Evolutionary conservation across 495 filamentous ascomycete species (phyloP).

Genomic region (Aspergillus bridgeri): DNA sequence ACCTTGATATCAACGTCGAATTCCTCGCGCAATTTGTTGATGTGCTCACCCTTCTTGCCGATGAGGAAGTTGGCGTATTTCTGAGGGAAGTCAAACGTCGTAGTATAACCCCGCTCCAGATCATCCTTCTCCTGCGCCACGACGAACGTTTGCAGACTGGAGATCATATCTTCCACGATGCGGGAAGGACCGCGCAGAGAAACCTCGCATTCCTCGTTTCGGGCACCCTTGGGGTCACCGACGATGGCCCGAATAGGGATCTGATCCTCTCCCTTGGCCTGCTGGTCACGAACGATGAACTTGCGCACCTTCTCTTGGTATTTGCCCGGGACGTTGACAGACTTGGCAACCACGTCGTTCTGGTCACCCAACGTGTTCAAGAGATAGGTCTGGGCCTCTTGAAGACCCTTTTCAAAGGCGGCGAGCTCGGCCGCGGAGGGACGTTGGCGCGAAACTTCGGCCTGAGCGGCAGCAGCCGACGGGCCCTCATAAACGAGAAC

Average conservation of each 20-base stretch:
- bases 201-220: constrained; percentile 48
- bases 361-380: constrained; percentile 66
- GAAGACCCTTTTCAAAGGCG: constrained; percentile 64
- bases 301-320: constrained; percentile 75
- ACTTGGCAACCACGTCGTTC: constrained; percentile 59
- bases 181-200: constrained; percentile 72
- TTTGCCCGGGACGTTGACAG: constrained; percentile 71
- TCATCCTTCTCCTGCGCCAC: constrained; percentile 83
- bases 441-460: constrained; percentile 63
- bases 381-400: constrained; percentile 70
- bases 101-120: constrained; percentile 78
- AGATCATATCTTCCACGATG: constrained; percentile 63
- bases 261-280: constrained; percentile 56
- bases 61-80: constrained; percentile 93
- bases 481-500: constrained; percentile 82
- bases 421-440: constrained; percentile 58
- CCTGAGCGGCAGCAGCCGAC: constrained; percentile 49
- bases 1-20: constrained; percentile 97
- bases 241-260: constrained; percentile 71
- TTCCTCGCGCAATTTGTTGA: constrained; percentile 91
- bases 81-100: constrained; percentile 86
- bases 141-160: constrained; percentile 71
- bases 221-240: constrained; percentile 37
- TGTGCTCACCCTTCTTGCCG: constrained; percentile 86
- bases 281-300: constrained; percentile 74